Percentiles rank a stretch among this genome's conserved stretches.
Conservation (phyloP, 1,284 basidiomycete species). For the Cryptococcus sp. region DNA sequence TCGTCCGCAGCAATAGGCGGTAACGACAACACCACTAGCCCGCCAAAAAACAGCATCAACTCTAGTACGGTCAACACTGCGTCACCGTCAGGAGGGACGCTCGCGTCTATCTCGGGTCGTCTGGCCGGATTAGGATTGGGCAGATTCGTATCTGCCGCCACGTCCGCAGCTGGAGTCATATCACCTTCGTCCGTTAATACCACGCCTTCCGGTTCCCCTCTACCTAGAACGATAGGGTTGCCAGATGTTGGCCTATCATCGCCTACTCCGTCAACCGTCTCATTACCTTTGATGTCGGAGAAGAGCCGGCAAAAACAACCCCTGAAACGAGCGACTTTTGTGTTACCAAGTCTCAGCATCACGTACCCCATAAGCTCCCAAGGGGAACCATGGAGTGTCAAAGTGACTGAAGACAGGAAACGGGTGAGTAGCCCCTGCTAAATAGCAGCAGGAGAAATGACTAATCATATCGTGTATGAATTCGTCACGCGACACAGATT, state of each 20-base stretch:
- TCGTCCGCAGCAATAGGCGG: background rate
- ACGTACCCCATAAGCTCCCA: slow-evolving; percentile 81
- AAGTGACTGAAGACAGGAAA: slow-evolving; percentile 56
- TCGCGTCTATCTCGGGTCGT: slow-evolving; percentile 18
- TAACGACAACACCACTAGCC: too few relatives aligned
- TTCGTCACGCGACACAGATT: slow-evolving; percentile 33
- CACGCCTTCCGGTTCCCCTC: slow-evolving; percentile 15
- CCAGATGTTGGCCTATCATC: slow-evolving; percentile 17
- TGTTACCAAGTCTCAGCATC: slow-evolving; percentile 74
- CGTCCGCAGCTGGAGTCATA: background rate
- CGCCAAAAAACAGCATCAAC: slow-evolving; percentile 4
- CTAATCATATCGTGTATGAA: background rate
- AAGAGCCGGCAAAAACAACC: slow-evolving; percentile 53
- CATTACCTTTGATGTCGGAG: slow-evolving; percentile 17
- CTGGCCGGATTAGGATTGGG: slow-evolving; percentile 19
- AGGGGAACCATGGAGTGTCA: slow-evolving; percentile 74
- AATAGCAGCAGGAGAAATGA: background rate
- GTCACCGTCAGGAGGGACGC: slow-evolving; percentile 7
- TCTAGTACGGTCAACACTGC: background rate
- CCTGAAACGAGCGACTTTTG: slow-evolving; percentile 80
- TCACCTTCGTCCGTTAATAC: background rate
- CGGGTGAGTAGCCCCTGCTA: slow-evolving; percentile 23
- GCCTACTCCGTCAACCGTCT: background rate
- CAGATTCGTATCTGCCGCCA: slow-evolving; percentile 17
- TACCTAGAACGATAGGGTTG: slow-evolving; percentile 16